Evolutionary conservation across 2,329 filamentous ascomycete species (phyloP), one percentile per base, ranked within the genome.

Genomic region (Neoscytalidium dimidiatum): DNA sequence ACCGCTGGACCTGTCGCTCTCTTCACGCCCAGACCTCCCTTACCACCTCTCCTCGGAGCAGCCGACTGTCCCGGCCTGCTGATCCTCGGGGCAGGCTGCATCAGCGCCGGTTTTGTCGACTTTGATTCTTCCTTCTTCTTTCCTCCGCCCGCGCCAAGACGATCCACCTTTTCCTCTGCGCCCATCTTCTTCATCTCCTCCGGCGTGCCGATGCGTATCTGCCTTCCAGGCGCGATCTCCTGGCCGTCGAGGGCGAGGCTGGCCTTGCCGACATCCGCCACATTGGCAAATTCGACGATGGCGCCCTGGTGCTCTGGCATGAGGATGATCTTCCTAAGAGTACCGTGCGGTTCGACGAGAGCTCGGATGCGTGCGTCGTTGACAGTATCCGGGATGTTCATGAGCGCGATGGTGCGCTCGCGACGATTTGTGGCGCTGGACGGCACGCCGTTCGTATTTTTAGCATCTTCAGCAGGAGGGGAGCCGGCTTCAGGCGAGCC

Each of bases 351-450:
- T 70, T 92, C 90, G 8, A 91, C 88, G 2, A 96, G 81, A 0
- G 88, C 84, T 49, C 87, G 87, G 63, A 99, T 87, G 31, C 94
- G 92, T 1, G 91, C 88, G 72, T 96, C 92, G 69, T 96, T 97
- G 71, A 98, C 87, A 0, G 94, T 98, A 73, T 98, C 95, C 0
- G 95, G 92, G 1, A 99, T 82, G 67, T 94, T 90, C 78, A 97
- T 86, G 29, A 99, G 81, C 9, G 90, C 90, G 57, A 98, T 84
- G 0, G 92, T 95, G 61, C 92, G 88, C 57, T 88, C 86, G 35
- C 67, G 66, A 44, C 69, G 70, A 21, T 60, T 19, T 5, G 48
- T 29, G 46, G 78, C 73, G 26, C 77, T 78, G 31, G 77, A 77
- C 66, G 81, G 21, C 6, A 52, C 44, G 2, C 60, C 60, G 11